Evolutionary conservation across 441 rosid species (phyloP), one percentile per base, ranked within the genome.

Genomic region (Erysimum cheiri): DNA sequence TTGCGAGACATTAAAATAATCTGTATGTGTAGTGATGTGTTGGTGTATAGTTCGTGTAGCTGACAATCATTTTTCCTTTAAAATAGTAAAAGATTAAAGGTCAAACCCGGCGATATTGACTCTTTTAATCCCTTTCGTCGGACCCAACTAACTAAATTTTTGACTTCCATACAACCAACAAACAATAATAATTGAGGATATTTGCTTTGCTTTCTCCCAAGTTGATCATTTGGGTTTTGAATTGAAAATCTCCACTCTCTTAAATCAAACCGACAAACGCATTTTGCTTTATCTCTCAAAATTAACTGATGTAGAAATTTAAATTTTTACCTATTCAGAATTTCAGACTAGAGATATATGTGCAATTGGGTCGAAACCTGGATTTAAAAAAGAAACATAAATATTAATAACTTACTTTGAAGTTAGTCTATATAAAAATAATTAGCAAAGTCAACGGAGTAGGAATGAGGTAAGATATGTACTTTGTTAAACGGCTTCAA

Each of bases 41-140:
- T n/a, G n/a, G n/a, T n/a, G n/a, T n/a, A n/a, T n/a, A n/a, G n/a
- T n/a, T n/a, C n/a, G n/a, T n/a, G n/a, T n/a, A n/a, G n/a, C n/a
- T n/a, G n/a, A n/a, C n/a, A n/a, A n/a, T n/a, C n/a, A n/a, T n/a
- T n/a, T n/a, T n/a, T n/a, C n/a, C n/a, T n/a, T n/a, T n/a, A n/a
- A n/a, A n/a, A n/a, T n/a, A n/a, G n/a, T n/a, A n/a, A n/a, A n/a
- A n/a, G n/a, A n/a, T n/a, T n/a, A 36, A 22, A 59, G 22, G 79
- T 83, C 87, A 81, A 79, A 79, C 69, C 37, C 36, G 73, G 28
- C 82, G 65, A 46, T 46, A 65, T 83, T 74, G 80, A 83, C 78
- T 75, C 37, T 31, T 32, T 36, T 22, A 1, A 35, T 37, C 33
- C 2, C 11, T 63, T 59, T 73, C 41, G 72, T 60, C 32, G 67